Base-by-base conservation (phyloP, 2,329 filamentous ascomycete genomes). In the Monosporascus sp. region DNA sequence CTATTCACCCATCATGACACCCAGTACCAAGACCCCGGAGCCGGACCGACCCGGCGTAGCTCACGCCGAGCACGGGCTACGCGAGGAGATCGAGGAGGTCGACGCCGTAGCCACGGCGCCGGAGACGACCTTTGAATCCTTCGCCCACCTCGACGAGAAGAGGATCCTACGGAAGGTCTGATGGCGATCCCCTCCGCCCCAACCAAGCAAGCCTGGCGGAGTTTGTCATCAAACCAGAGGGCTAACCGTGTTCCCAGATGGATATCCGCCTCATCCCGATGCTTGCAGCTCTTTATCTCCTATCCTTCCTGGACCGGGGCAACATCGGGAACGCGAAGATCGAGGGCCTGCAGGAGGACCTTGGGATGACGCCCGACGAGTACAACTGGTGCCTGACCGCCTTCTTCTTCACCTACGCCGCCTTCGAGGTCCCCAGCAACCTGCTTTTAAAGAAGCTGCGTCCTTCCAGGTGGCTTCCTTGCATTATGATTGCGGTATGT, bases 381-480 rank as follows among this genome's bases (percentile, higher is more conserved):
- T 94, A 91, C 70, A 92, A 91, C 68, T 77, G 82, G 62, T 65
- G 83, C 48, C 75, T 87, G 6, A 78, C 77, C 5, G 81, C 90
- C 55, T 94, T 95, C 75, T 94, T 93, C 75, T 82, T 93, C 57
- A 86, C 86, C 2, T 95, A 94, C 65, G 78, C 87, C 2, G 75
- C 87, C 20, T 90, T 90, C 57, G 89, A 93, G 65, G 81, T 87
- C 0, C 74, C 89, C n/a, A 90, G 85, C 52, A 94, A 94, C 62
- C 69, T 93, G 14, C 70, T 93, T 7, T 80, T 94, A 52, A 94
- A 93, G 68, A 81, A 78, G 15, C 73, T 91, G 49, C 79, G 85
- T 0, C 90, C 90, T 0, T 87, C 83, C 39, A 71, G 89, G 48
- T 95, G 91, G 73, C 78, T 93, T 24, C 86, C 89, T 0, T 70